Base-by-base conservation (phyloP, 2,329 filamentous ascomycete genomes). In the Sclerotinia borealis region DNA sequence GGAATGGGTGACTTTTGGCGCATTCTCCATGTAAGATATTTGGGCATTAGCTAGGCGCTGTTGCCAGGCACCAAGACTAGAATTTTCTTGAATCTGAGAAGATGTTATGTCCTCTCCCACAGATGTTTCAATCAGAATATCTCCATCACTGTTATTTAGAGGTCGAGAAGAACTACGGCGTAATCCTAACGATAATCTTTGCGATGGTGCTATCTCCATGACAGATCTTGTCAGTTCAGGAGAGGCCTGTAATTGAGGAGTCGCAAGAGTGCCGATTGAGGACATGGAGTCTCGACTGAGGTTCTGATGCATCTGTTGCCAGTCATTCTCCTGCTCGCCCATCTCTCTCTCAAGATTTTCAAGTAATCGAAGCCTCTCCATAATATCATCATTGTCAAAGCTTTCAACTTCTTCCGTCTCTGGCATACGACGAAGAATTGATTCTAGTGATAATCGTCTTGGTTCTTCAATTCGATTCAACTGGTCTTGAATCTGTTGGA, bases 261-360 rank as follows among this genome's bases (percentile, higher is more conserved):
- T 68, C 59, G 69, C 63, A n/a, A 70, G 68, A 34, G 69, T 68
- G 52, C 69, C 64, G n/a, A 69, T 58, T 22, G 59, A 58, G 39
- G 68, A 72, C 45, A 69, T 65, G 15, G 72, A 72, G 49, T 71
- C 67, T 34, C 70, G 79, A 59, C 77, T 75, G 47, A 86, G 71
- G 43, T 81, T 79, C 31, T 79, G 75, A 63, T 84, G 83, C 75
- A 87, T 79, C 56, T 80, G 76, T 63, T 82, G 80, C 86, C 85
- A 88, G 67, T 82, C 80, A 61, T 78, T 78, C 70, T 86, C 83
- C 70, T 88, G 82, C 67, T 79, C 73, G 0, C 81, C 83, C 79
- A 88, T 84, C 72, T 89, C 86, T 65, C 76, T 77, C 70, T 89
- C 86, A 1, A 89, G 75, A 64, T 85, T 81, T 37, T 83, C 80